Base-by-base conservation (phyloP, 1,284 basidiomycete genomes). In the Ganoderma lucidum region DNA sequence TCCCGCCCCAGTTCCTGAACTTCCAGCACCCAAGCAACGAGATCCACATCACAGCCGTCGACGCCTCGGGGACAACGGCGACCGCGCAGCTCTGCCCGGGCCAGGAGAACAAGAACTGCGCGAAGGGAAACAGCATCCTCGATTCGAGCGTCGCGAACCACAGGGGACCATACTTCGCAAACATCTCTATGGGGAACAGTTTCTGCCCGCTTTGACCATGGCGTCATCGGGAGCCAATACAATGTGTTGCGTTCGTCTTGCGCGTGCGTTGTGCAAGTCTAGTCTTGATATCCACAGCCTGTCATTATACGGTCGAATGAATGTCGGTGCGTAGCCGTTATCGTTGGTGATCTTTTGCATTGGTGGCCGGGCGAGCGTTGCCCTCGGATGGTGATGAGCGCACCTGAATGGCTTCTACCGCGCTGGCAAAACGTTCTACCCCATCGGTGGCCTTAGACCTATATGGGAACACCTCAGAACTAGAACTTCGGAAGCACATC, bases 21-120 rank as follows among this genome's bases (percentile, higher is more conserved):
- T 82, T 76, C 76, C 76, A 76, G 45, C 82, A 83, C 51, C 75
- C 80, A 2, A 71, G 71, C 28, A 79, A 80, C 63, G 81, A 83
- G 74, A 68, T 79, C 6, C 83, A 84, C 71, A 82, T 83, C 71
- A 75, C 67, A 1, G 68, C 73, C 1, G 78, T 79, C 9, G 77
- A 78, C 65, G 67, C 68, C 5, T 68, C 66, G 32, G 78, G 79
- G 12, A 68, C 74, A 42, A 66, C 39, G 4, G 77, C 77, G 10
- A 75, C 70, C 2, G 73, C 74, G 32, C 64, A 75, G 23, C 62
- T 62, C 0, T 81, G 79, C 65, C 74, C 76, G 2, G 79, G 78
- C 6, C 76, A 78, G 70, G 80, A 80, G 73, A 80, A 80, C 70
- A 51, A 72, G 62, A 64, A 75, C 62, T 79, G 77, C 66, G 63